Conservation (phyloP, 2,329 filamentous ascomycete species). For the Zasmidium cellare region DNA sequence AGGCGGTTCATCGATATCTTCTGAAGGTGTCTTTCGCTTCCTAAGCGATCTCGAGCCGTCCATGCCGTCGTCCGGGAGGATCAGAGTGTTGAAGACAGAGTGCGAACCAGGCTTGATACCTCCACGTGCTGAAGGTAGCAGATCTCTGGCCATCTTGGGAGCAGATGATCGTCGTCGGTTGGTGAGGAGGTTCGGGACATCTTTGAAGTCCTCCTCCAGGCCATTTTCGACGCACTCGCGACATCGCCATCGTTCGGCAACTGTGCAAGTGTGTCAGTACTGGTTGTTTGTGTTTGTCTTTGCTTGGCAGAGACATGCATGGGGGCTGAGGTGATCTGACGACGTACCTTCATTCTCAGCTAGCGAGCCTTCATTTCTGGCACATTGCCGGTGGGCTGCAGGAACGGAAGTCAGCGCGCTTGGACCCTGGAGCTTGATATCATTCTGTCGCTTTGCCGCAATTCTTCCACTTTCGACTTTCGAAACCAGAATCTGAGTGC, state of each 20-base stretch:
- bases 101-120: constrained; percentile 68
- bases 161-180: constrained; percentile 59
- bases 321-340: constrained; percentile 22
- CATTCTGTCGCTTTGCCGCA: constrained; percentile 27
- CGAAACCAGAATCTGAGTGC: constrained; percentile 14
- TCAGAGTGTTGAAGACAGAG: constrained; percentile 73
- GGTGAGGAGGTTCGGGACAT: constrained; percentile 36
- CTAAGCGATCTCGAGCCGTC: constrained; percentile 76
- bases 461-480: constrained; percentile 25
- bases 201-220: constrained; percentile 45
- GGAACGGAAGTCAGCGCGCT: constrained; percentile 46
- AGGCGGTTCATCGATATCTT: constrained; percentile 51
- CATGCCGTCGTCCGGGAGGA: constrained; percentile 70
- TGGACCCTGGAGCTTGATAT: constrained; percentile 36
- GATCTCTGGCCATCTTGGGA: constrained; percentile 65
- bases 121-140: constrained; percentile 68
- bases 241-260: constrained; percentile 63
- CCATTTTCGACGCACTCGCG: constrained; percentile 56
- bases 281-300: constrained; percentile 22
- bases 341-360: constrained; percentile 63
- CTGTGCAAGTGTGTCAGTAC: constrained; percentile 39
- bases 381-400: constrained; percentile 88
- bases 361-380: constrained; percentile 67
- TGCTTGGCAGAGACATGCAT: constrained; percentile 6
- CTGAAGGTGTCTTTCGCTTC: constrained; percentile 74